These are phyloP conservation scores for Penicillium sp. DNA, from an alignment of 2,329 filamentous ascomycete species.

Conservation along the genomic window DNA sequence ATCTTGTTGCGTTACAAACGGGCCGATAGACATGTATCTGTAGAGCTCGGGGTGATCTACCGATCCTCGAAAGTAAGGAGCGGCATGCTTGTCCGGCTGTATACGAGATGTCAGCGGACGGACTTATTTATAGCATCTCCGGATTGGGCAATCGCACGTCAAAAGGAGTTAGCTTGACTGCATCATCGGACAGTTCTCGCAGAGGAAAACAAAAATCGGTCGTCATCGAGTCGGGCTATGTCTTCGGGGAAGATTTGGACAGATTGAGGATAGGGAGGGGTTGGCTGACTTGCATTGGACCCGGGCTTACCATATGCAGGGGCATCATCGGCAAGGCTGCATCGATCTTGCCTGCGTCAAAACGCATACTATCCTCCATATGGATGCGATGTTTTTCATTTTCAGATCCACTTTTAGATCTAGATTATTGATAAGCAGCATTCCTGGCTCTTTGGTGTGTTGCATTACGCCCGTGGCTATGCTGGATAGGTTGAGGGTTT, in stretches of 20 bases:
- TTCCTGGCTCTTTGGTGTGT: background rate
- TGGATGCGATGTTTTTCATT: background rate
- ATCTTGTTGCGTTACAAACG: conserved; percentile 1
- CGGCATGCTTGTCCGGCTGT: conserved; percentile 8
- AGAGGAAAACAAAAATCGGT: conserved; percentile 3
- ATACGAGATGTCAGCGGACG: background rate
- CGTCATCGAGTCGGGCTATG: background rate
- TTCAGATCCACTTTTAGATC: background rate
- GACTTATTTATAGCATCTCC: background rate
- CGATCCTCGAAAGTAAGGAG: conserved; percentile 4
- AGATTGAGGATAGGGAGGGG: background rate
- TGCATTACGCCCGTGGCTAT: background rate
- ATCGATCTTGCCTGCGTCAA: conserved; percentile 5
- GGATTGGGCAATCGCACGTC: background rate
- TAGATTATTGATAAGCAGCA: background rate
- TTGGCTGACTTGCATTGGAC: conserved; percentile 8
- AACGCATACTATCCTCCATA: background rate
- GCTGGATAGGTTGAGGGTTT: background rate
- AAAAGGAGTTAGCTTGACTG: conserved; percentile 3
- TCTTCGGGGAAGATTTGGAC: background rate
- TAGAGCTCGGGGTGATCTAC: conserved; percentile 6
- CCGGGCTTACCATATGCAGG: conserved; percentile 9
- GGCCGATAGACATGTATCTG: conserved; percentile 5
- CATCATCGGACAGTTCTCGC: conserved; percentile 4
- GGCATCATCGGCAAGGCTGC: conserved; percentile 12